phyloP scores from a whole-genome alignment of 116 monocot genomes.

The Cymodocea nodosa region DNA sequence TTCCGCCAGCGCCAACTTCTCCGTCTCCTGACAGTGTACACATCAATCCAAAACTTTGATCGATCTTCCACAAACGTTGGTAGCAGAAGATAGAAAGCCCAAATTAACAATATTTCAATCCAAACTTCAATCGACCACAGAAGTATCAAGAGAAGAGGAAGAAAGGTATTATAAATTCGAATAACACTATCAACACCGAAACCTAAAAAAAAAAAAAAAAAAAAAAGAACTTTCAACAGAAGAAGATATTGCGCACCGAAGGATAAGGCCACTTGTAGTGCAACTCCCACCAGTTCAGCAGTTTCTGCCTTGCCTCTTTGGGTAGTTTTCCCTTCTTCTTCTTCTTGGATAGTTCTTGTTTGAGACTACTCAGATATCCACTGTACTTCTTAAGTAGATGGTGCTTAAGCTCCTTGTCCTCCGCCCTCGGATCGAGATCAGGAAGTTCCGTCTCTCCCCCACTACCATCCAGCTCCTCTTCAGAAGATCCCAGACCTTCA shows the following conservation, averaged over 20 bases:
- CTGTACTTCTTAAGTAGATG: slow-evolving; percentile 60
- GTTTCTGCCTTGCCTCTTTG: slow-evolving; percentile 53
- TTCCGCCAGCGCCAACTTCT: slow-evolving; percentile 54
- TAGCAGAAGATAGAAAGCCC: no score
- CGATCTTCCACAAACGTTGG: no score
- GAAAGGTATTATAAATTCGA: no score
- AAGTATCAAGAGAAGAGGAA: no score
- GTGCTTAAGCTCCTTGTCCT: slow-evolving; percentile 57
- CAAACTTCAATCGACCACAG: no score
- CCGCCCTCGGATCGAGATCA: slow-evolving; percentile 34
- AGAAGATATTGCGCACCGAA: slow-evolving; percentile 18
- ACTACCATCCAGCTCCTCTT: slow-evolving; percentile 39
- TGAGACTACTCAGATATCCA: slow-evolving; percentile 47
- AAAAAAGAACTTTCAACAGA: no score
- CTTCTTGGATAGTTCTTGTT: slow-evolving; percentile 54
- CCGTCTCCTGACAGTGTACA: slow-evolving; percentile 24
- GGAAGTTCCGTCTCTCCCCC: slow-evolving; percentile 26
- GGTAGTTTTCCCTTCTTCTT: slow-evolving; percentile 74
- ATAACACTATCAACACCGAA: no score
- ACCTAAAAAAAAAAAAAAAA: no score
- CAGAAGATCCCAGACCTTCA: slow-evolving; percentile 40
- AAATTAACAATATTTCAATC: no score
- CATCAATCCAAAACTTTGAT: no score
- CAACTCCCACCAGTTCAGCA: slow-evolving; percentile 64
- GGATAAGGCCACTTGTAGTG: slow-evolving; percentile 78